Percentiles rank a stretch among this genome's conserved stretches.
These are phyloP conservation scores for Auricularia sp. DNA, from an alignment of 768 basidiomycete species.

Conservation along the genomic window DNA sequence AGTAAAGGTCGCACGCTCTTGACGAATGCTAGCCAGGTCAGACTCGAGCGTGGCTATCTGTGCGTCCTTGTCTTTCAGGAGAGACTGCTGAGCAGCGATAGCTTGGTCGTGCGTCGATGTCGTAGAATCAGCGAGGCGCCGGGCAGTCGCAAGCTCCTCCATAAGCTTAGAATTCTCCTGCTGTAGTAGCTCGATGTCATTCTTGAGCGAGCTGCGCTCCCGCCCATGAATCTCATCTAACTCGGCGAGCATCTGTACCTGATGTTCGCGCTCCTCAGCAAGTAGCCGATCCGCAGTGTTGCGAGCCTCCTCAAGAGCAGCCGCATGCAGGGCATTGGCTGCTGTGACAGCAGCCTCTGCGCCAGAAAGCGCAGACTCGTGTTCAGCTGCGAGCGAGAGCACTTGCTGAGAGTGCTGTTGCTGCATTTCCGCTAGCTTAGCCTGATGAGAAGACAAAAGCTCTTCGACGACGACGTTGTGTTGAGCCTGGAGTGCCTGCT, in stretches of 20 bases:
- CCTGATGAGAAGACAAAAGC: neutral
- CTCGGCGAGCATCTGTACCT: conserved; percentile 37
- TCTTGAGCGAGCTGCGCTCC: conserved; percentile 33
- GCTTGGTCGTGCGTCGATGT: conserved; percentile 22
- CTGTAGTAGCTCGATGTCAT: conserved; percentile 22
- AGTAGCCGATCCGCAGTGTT: conserved; percentile 30
- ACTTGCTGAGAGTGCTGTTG: conserved; percentile 10
- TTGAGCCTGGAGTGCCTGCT: conserved; percentile 39
- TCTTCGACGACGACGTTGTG: conserved; percentile 8
- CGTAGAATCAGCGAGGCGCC: conserved; percentile 36
- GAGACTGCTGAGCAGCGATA: conserved; percentile 25
- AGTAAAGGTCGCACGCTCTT: conserved; percentile 34
- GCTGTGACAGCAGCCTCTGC: conserved; percentile 14
- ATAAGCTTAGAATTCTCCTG: conserved; percentile 36
- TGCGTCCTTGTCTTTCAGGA: conserved; percentile 39
- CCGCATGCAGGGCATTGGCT: conserved; percentile 19
- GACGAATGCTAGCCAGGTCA: conserved; percentile 32
- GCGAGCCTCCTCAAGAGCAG: conserved; percentile 30
- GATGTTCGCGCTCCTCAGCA: conserved; percentile 36
- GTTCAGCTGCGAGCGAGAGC: conserved; percentile 8
- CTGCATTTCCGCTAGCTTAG: neutral
- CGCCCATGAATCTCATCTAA: conserved; percentile 38
- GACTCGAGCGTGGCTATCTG: conserved; percentile 39
- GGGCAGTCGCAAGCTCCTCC: conserved; percentile 46
- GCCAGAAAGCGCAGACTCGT: conserved; percentile 6